Evolutionary conservation across 225 moss, liverwort and hornwort genomes (phyloP), one percentile per base, ranked within the genome.

Genomic region (Sphagnum contortum): DNA sequence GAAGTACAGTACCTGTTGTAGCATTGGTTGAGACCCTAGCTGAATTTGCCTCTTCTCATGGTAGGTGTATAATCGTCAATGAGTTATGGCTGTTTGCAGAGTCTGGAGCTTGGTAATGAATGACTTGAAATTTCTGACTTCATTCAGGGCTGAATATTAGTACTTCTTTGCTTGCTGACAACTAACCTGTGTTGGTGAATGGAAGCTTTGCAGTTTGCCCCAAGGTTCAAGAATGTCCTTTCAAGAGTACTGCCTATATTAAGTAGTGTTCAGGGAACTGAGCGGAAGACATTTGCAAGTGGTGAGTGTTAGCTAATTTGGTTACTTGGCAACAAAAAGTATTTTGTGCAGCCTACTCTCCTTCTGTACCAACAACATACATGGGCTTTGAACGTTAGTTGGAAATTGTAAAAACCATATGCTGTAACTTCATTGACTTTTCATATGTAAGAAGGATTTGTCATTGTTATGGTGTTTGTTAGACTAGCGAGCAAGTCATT

Each of bases 151-250:
- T 29, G 29, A 29, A 29, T 29, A 29, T 29, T 29, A 29, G 29
- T 29, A 29, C 59, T 69, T 57, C 2, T 73, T 29, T 14, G 66
- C 11, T 48, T 73, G 60, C 10, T 62, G 49, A 60, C 72, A 65
- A 77, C 77, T 77, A 70, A 48, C 66, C 66, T 74, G 68, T 49
- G 57, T 46, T 65, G 66, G 68, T 68, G 72, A 68, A 66, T 61
- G 29, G 68, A 76, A 98, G 96, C 96, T 79, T 76, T 98, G 80
- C 92, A 92, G 86, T 98, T 98, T 79, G 92, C 96, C 72, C 92
- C 96, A 68, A 75, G 96, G 63, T 78, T 98, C 70, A 93, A 93
- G 71, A 92, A 88, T 73, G 92, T 98, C 53, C 81, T 98, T 53
- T 92, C 92, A 60, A 83, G 87, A 63, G 96, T 98, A 61, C 74